Conservation (phyloP, 2,329 filamentous ascomycete species). For the Trichophyton verrucosum region DNA sequence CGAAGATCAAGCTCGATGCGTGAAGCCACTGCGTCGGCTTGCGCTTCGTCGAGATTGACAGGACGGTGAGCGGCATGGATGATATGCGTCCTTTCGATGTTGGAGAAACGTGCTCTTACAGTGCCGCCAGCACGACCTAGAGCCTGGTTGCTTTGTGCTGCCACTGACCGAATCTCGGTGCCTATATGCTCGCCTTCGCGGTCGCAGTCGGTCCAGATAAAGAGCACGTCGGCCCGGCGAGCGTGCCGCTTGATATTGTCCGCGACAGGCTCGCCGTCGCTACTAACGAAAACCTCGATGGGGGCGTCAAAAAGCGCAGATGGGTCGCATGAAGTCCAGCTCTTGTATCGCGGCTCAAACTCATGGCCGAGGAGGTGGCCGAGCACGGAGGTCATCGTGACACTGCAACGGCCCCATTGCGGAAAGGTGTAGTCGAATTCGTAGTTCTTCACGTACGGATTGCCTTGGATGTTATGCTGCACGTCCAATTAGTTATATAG, state of each 20-base stretch:
- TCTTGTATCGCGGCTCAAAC: conserved; percentile 5
- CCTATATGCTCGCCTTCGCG: conserved; percentile 4
- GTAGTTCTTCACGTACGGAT: conserved; percentile 3
- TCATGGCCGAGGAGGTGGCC: conserved; percentile 3
- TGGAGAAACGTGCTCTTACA: conserved; percentile 5
- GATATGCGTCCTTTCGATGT: conserved; percentile 5
- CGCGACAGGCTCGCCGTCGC: neutral
- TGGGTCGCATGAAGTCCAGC: conserved; percentile 5
- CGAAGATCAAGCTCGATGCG: conserved; percentile 7
- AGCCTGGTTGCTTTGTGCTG: conserved; percentile 4
- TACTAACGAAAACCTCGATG: conserved; percentile 4
- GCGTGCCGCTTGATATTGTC: conserved; percentile 5
- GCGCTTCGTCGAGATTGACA: conserved; percentile 6
- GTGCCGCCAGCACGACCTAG: conserved; percentile 6
- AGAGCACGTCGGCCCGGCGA: conserved; percentile 5
- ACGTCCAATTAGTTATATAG: neutral
- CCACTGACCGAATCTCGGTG: conserved; percentile 1
- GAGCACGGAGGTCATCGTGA: conserved; percentile 4
- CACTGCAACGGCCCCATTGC: conserved; percentile 3
- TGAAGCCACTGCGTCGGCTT: conserved; percentile 6
- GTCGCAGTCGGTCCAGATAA: conserved; percentile 5
- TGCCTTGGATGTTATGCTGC: conserved; percentile 5
- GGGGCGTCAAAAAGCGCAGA: conserved; percentile 4
- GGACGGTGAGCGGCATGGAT: conserved; percentile 6
- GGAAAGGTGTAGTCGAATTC: conserved; percentile 4